Percentiles rank a stretch among this genome's conserved stretches.
phyloP scores from a whole-genome alignment of 352 stramenopile species.

The Globisporangium splendens region DNA sequence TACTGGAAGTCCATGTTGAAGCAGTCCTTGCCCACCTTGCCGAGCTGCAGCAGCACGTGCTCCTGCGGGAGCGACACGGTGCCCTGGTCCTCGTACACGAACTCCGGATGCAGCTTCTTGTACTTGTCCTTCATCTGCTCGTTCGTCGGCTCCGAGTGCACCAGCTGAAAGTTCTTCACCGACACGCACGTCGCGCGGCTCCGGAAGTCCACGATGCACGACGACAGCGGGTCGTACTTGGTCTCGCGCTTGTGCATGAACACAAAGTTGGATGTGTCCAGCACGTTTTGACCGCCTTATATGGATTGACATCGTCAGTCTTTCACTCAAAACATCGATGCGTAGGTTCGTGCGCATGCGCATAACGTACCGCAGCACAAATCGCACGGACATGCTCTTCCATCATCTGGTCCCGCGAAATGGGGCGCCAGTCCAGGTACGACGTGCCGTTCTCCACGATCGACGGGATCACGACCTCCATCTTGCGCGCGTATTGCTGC shows the following conservation, averaged over 20 bases:
- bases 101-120: conserved; percentile 61
- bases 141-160: conserved; percentile 78
- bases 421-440: conserved; percentile 69
- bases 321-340: not conserved
- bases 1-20: conserved; percentile 96
- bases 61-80: conserved; percentile 81
- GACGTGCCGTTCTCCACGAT: conserved; percentile 56
- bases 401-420: conserved; percentile 77
- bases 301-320: too few relatives aligned
- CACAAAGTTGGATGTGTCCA: conserved; percentile 72
- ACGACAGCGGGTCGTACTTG: conserved; percentile 90
- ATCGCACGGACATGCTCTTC: conserved; percentile 71
- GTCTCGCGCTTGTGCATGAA: conserved; percentile 85
- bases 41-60: conserved; percentile 80
- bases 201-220: conserved; percentile 91
- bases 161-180: conserved; percentile 92
- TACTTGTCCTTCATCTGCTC: conserved; percentile 71
- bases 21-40: conserved; percentile 89
- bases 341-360: too few relatives aligned
- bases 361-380: conserved; percentile 38
- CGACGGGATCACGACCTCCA: conserved; percentile 78
- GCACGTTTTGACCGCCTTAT: conserved; percentile 78
- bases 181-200: conserved; percentile 87
- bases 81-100: conserved; percentile 80
- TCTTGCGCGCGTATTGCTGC: conserved; percentile 69